phyloP scores from a whole-genome alignment of 2,329 filamentous ascomycete species.

The Myotisia sp. region DNA sequence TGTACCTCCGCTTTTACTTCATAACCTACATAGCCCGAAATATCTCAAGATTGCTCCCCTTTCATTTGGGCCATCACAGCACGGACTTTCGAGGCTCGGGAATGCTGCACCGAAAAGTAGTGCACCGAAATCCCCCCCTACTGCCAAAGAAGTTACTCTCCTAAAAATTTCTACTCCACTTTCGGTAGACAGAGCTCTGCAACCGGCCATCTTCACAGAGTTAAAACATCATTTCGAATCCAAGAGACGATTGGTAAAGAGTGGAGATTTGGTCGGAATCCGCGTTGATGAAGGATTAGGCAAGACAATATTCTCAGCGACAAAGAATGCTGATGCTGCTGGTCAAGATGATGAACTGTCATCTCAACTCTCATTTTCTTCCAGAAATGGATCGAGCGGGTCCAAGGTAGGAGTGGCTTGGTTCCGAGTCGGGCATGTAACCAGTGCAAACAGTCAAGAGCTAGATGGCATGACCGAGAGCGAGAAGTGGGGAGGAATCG shows the following conservation, averaged over 20 bases:
- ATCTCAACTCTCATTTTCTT: conserved; percentile 9
- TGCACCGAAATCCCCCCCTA: conserved; percentile 38
- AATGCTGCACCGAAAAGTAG: conserved; percentile 34
- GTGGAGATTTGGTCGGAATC: conserved; percentile 77
- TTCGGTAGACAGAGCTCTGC: conserved; percentile 70
- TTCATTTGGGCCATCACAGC: conserved; percentile 18
- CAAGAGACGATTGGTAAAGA: conserved; percentile 66
- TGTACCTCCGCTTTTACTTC: conserved; percentile 70
- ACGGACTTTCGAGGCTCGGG: conserved; percentile 44
- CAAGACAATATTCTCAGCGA: conserved; percentile 60
- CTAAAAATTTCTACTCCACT: conserved; percentile 79
- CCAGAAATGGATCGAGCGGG: conserved; percentile 17
- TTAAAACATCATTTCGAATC: conserved; percentile 80
- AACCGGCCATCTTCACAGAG: conserved; percentile 72
- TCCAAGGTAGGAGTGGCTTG: conserved; percentile 57
- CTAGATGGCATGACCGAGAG: conserved; percentile 47
- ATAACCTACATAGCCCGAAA: conserved; percentile 66
- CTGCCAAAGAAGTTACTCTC: conserved; percentile 66
- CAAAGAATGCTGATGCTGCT: conserved; percentile 39
- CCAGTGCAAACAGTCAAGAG: conserved; percentile 34
- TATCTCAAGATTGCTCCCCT: conserved; percentile 64
- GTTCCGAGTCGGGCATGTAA: conserved; percentile 77
- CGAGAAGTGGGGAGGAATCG: conserved; percentile 71
- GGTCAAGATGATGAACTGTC: conserved; percentile 54
- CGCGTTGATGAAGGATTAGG: conserved; percentile 77